Evolutionary conservation across 1,284 basidiomycete species (phyloP).

Genomic region (Cutaneotrichosporon sp.): DNA sequence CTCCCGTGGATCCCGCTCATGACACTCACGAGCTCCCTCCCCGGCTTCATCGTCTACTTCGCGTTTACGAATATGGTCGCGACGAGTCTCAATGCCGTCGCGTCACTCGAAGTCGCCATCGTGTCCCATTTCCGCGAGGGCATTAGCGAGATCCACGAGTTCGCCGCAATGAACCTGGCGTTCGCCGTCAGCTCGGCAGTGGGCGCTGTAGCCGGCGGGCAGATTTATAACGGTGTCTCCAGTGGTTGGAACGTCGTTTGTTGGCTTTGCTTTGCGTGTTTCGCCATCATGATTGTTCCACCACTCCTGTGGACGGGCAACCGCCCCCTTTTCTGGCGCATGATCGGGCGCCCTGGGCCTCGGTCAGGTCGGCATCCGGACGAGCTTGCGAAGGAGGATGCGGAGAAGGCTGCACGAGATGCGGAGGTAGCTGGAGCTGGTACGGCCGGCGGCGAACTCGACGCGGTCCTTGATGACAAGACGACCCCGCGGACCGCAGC

Average conservation of each 20-base stretch:
- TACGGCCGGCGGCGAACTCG: no score
- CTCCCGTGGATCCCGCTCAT: constrained; percentile 65
- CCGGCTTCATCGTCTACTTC: constrained; percentile 60
- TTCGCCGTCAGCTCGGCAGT: constrained; percentile 33
- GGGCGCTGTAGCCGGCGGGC: constrained; percentile 40
- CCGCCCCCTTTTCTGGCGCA: constrained; percentile 10
- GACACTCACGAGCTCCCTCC: constrained; percentile 54
- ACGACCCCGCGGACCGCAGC: no score
- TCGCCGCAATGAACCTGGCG: constrained; percentile 43
- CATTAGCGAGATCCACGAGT: constrained; percentile 43
- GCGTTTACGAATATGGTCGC: constrained; percentile 51
- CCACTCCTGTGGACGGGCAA: constrained; percentile 12
- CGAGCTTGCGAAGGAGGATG: not conserved
- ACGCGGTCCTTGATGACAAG: no score
- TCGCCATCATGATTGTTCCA: constrained; percentile 5
- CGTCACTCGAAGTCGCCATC: constrained; percentile 16
- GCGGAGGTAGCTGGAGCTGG: no score
- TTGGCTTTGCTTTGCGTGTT: constrained; percentile 30
- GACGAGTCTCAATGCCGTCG: constrained; percentile 16
- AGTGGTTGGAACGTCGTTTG: constrained; percentile 37
- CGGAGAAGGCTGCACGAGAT: not conserved
- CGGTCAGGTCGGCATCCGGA: not conserved
- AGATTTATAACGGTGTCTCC: constrained; percentile 37
- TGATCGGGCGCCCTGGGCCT: not conserved
- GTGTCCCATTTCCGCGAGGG: constrained; percentile 17